Evolutionary conservation across 2,329 filamentous ascomycete genomes (phyloP), one percentile per base, ranked within the genome.

Genomic region (Neopestalotiopsis sp.): DNA sequence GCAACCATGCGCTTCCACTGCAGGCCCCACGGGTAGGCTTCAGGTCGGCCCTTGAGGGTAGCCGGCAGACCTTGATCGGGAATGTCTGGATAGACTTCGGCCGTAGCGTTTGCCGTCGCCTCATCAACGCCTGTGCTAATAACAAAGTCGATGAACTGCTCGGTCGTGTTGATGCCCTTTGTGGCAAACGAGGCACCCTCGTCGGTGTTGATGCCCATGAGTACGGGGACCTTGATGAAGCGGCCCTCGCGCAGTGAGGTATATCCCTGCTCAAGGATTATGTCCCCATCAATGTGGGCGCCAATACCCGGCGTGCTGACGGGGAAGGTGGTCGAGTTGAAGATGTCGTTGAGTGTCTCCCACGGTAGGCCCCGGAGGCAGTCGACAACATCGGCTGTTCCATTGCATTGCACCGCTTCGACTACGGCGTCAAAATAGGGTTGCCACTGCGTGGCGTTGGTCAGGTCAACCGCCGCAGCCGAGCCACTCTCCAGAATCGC

Each of bases 401-500:
- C 40, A 17, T 20, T 65, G 30, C 76, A 79, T 28, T 72, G 72
- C 1, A 73, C 75, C 63, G 72, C 70, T 12, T 67, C 65, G 30
- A 75, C 71, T 28, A 80, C 67, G 45, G 72, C 66, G 24, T 78
- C 71, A 60, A 80, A 85, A 69, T 75, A 76, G 3, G 68, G 69
- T 62, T 78, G 68, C 66, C 64, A 70, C 40, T 45, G 24, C 3
- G 58, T n/a, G 9, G 58, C 34, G n/a, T 60, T 63, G 30, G 59
- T 56, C 20, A 38, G 45, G 28, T 67, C 34, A 14, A 52, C 40
- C 30, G 77, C 75, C 4, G 81, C 69, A n/a, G 80, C 77, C 38
- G 76, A 78, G 20, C 85, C 86, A 34, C 82, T 86, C 71, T 89
- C 77, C 58, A 83, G 78, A 38, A 90, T 87, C 2, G 81, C 86